Percentiles rank a stretch among this genome's conserved stretches.
phyloP scores from a whole-genome alignment of 129 eudicot species.

The Escallonia herrerae region DNA sequence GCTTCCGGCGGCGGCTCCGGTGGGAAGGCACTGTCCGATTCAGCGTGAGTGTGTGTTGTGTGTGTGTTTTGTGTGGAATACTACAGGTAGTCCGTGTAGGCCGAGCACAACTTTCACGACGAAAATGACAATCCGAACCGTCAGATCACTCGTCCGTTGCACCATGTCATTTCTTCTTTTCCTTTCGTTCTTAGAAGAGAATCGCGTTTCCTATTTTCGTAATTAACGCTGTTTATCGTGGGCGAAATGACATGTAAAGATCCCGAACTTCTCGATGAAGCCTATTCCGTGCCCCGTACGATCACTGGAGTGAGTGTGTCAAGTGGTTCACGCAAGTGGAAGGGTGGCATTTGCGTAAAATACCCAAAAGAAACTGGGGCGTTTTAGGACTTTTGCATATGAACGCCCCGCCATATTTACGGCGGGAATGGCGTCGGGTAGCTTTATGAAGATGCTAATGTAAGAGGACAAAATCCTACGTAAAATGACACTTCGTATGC shows the following conservation, averaged over 20 bases:
- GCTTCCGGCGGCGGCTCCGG: slow-evolving; percentile 33
- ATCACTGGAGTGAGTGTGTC: slow-evolving; percentile 10
- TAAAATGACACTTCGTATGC: too few relatives aligned
- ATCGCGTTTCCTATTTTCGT: neutral
- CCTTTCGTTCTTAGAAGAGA: too few relatives aligned
- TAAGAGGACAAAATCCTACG: too few relatives aligned
- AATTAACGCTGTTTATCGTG: slow-evolving; percentile 1
- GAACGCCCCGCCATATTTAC: slow-evolving; percentile 47
- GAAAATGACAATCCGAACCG: too few relatives aligned
- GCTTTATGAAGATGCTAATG: neutral
- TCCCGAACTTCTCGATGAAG: neutral
- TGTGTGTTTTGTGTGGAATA: slow-evolving; percentile 4
- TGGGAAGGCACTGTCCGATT: slow-evolving; percentile 31
- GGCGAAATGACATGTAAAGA: neutral
- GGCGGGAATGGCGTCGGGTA: slow-evolving; percentile 57
- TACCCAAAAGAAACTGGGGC: too few relatives aligned
- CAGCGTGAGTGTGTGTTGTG: slow-evolving; percentile 52
- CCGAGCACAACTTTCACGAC: too few relatives aligned
- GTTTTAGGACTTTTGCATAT: too few relatives aligned
- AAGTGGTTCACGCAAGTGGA: slow-evolving; percentile 31
- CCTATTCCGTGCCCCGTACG: slow-evolving; percentile 26
- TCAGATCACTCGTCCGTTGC: too few relatives aligned
- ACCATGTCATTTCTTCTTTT: too few relatives aligned
- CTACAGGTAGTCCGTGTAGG: neutral
- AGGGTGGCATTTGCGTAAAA: slow-evolving; percentile 20